phyloP scores from a whole-genome alignment of 176 grass and related monocot species.

The Zoysia japonica region DNA sequence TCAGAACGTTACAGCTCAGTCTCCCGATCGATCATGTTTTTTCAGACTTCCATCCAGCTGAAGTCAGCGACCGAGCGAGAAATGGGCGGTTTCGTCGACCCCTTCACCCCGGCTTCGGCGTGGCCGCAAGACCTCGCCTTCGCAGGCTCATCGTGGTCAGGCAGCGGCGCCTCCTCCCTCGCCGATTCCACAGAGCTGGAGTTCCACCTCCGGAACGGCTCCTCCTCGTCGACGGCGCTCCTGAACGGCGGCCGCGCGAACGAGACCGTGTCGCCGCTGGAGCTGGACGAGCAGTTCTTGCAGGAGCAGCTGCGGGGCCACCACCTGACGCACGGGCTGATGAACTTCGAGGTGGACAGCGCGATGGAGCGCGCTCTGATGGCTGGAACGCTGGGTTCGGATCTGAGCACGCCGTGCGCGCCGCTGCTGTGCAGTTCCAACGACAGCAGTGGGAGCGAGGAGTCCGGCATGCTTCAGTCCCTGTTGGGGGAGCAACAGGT shows the following conservation, averaged over 20 bases:
- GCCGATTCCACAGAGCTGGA: background rate
- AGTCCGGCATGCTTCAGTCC: conserved; percentile 35
- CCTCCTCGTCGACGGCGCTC: background rate
- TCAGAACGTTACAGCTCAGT: background rate
- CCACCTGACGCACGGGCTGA: background rate
- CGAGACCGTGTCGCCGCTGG: background rate
- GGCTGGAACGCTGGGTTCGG: background rate
- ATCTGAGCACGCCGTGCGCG: conserved; percentile 11
- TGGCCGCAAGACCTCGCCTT: conserved; percentile 44
- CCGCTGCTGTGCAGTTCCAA: conserved; percentile 42
- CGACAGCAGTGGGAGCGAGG: conserved; percentile 40
- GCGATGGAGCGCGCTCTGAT: background rate
- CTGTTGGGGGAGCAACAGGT: conserved; percentile 30
- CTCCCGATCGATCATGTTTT: background rate
- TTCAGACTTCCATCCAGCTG: background rate
- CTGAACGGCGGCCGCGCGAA: background rate
- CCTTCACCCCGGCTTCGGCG: conserved; percentile 8
- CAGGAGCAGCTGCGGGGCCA: conserved; percentile 3
- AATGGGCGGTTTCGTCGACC: conserved; percentile 45
- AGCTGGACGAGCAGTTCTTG: conserved; percentile 27
- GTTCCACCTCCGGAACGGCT: conserved; percentile 2
- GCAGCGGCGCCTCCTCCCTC: background rate
- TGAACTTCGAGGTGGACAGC: background rate
- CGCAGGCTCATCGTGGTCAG: conserved; percentile 22
- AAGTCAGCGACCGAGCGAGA: background rate